A percentile compares a stretch with the other conserved stretches of the same genome.
phyloP scores from a whole-genome alignment of 1,139 yeast genomes.

The Pichia sp. region DNA sequence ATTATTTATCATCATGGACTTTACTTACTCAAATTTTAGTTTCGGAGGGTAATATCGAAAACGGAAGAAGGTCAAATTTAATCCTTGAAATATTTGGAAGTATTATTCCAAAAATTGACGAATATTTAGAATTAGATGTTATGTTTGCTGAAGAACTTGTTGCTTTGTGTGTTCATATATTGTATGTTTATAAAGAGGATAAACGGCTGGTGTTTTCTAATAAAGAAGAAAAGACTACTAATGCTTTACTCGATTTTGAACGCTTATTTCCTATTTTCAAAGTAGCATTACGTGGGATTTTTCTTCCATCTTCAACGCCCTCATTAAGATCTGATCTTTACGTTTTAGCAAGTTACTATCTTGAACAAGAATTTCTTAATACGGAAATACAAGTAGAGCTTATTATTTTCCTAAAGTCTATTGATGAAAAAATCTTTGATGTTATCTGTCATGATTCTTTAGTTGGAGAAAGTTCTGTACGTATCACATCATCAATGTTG shows the following conservation, averaged over 20 bases:
- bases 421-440: conserved; percentile 59
- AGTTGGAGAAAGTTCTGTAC: conserved; percentile 68
- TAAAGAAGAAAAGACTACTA: conserved; percentile 22
- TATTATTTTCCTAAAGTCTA: conserved; percentile 45
- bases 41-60: conserved; percentile 45
- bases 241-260: conserved; percentile 30
- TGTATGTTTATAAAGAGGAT: conserved; percentile 55
- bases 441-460: conserved; percentile 72
- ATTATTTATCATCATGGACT: conserved; percentile 75
- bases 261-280: conserved; percentile 65
- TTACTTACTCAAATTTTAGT: conserved; percentile 69
- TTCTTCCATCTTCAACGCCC: conserved; percentile 62
- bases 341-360: conserved; percentile 60
- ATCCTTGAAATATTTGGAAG: conserved; percentile 72
- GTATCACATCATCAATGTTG: conserved; percentile 70
- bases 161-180: conserved; percentile 65
- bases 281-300: conserved; percentile 67
- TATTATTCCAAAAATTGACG: conserved; percentile 69
- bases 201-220: conserved; percentile 26
- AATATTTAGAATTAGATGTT: conserved; percentile 62
- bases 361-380: conserved; percentile 45
- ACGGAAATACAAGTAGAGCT: conserved; percentile 41
- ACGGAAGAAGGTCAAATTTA: conserved; percentile 47
- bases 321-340: conserved; percentile 73
- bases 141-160: conserved; percentile 71